A percentile compares a stretch with the other conserved stretches of the same genome.
phyloP scores from a whole-genome alignment of 805 yeast species.

The Millerozyma miso region DNA sequence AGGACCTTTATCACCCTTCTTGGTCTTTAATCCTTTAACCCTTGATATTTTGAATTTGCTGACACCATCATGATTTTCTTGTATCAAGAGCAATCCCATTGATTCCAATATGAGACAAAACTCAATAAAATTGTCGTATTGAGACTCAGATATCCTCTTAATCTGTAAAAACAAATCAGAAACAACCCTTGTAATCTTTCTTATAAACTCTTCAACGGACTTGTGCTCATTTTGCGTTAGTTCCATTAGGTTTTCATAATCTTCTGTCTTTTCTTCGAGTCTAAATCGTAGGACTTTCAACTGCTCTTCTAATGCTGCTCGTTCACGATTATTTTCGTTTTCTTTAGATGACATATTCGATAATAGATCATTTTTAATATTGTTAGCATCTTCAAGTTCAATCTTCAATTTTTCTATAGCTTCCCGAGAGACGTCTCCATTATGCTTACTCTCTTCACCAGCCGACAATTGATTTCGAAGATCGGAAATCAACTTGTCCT shows the following conservation, averaged over 20 bases:
- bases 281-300: slow-evolving; percentile 40
- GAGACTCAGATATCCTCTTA: slow-evolving; percentile 12
- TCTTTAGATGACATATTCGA: slow-evolving; percentile 69
- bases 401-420: slow-evolving; percentile 7
- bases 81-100: slow-evolving; percentile 68
- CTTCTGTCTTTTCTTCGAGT: slow-evolving; percentile 44
- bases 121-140: slow-evolving; percentile 34
- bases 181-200: slow-evolving; percentile 19
- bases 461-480: not conserved
- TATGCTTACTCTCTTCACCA: not conserved
- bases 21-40: slow-evolving; percentile 71
- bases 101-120: slow-evolving; percentile 61
- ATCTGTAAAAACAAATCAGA: slow-evolving; percentile 12
- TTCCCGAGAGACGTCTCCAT: slow-evolving; percentile 1
- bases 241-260: slow-evolving; percentile 41
- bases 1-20: slow-evolving; percentile 14
- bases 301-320: slow-evolving; percentile 46
- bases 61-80: slow-evolving; percentile 24
- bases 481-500: not conserved
- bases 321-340: slow-evolving; percentile 51
- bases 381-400: slow-evolving; percentile 15
- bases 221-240: slow-evolving; percentile 26
- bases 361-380: slow-evolving; percentile 57
- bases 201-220: slow-evolving; percentile 23
- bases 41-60: slow-evolving; percentile 50